phyloP scores from a whole-genome alignment of 176 grass and related monocot species.

The Eragrostis curvula region DNA sequence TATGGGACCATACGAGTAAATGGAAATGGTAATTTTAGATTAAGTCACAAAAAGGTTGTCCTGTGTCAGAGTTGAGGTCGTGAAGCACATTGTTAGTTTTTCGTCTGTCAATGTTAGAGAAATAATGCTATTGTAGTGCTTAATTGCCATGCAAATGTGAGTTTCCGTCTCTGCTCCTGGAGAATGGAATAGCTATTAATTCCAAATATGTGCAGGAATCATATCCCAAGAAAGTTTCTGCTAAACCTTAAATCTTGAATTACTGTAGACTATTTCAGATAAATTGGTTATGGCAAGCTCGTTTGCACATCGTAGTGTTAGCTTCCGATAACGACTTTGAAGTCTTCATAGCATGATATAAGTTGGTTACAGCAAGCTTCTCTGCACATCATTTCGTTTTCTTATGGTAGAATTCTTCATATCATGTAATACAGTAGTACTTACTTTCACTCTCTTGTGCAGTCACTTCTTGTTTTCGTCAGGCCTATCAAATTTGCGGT shows the following conservation, averaged over 20 bases:
- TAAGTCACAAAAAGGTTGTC: neutral
- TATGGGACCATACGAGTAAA: neutral
- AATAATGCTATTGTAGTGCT: constrained; percentile 4
- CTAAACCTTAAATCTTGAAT: neutral
- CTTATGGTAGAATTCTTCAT: neutral
- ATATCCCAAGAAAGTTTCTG: neutral
- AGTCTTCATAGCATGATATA: neutral
- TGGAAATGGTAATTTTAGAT: neutral
- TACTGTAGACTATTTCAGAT: neutral
- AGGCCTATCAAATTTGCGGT: constrained; percentile 87
- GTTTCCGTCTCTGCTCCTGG: neutral
- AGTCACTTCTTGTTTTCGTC: constrained; percentile 77
- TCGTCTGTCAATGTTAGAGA: constrained; percentile 10
- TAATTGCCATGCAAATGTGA: neutral
- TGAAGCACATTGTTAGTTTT: neutral
- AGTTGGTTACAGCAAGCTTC: neutral
- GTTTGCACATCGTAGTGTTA: neutral
- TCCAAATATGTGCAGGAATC: neutral
- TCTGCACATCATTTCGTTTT: neutral
- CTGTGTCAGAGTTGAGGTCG: neutral
- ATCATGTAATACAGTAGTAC: neutral
- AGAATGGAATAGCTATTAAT: neutral
- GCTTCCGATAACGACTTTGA: neutral
- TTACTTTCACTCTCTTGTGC: constrained; percentile 38
- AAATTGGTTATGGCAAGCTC: neutral